A percentile compares a stretch with the other conserved stretches of the same genome.
Evolutionary conservation across 1,284 basidiomycete genomes (phyloP).

Genomic region (Leccinum angustisporum): DNA sequence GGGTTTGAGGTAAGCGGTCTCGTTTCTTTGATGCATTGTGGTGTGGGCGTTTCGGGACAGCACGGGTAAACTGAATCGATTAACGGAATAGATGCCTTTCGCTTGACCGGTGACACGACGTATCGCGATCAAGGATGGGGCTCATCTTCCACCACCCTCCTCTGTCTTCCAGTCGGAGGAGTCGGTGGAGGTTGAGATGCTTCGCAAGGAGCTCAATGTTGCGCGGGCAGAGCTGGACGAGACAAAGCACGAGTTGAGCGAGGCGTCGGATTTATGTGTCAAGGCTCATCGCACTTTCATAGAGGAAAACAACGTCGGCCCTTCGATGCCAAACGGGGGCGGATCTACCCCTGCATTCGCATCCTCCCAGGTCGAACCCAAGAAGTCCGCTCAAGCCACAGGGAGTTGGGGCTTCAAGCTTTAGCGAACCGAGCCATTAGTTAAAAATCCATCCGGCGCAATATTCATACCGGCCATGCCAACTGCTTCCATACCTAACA

Average conservation of each 20-base stretch:
- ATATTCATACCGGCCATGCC: constrained; percentile 37
- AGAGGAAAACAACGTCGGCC: constrained; percentile 65
- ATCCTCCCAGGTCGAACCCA: constrained; percentile 42
- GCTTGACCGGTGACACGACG: no score
- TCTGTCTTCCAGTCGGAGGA: constrained; percentile 36
- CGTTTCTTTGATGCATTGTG: no score
- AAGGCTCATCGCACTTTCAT: constrained; percentile 84
- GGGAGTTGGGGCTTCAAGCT: constrained; percentile 62
- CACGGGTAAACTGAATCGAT: no score
- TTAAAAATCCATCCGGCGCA: constrained; percentile 24
- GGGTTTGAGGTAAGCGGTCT: no score
- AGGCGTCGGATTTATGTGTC: constrained; percentile 86
- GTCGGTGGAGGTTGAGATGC: constrained; percentile 47
- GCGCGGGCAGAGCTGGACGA: constrained; percentile 63
- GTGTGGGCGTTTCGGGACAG: no score
- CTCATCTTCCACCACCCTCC: constrained; percentile 36
- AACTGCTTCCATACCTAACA: constrained; percentile 18
- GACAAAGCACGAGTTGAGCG: constrained; percentile 62
- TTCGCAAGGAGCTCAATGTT: constrained; percentile 62
- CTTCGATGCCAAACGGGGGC: constrained; percentile 23
- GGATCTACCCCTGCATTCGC: constrained; percentile 9
- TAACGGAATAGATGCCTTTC: no score
- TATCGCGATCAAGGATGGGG: no score
- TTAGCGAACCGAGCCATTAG: constrained; percentile 50
- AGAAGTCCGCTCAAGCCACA: constrained; percentile 30